A percentile compares a stretch with the other conserved stretches of the same genome.
Conservation (phyloP, 768 basidiomycete species). For the Cystobasidium ongulense region DNA sequence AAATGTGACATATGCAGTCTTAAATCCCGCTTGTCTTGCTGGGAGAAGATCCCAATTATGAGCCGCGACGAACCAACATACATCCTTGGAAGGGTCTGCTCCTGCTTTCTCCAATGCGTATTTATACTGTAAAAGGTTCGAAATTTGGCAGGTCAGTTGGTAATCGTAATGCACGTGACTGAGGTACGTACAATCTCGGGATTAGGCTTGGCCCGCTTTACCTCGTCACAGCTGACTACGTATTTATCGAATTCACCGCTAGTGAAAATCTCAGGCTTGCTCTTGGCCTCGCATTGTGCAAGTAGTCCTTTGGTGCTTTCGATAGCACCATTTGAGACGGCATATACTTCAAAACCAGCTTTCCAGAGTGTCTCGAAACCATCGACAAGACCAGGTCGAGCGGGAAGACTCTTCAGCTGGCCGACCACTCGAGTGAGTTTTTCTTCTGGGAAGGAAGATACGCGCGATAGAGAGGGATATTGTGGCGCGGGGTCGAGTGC, state of each 20-base stretch:
- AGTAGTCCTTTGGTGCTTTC: conserved; percentile 25
- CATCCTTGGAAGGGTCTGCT: conserved; percentile 13
- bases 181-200: conserved; percentile 8
- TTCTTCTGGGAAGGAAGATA: conserved; percentile 1
- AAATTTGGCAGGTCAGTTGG: background rate
- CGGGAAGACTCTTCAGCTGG: conserved; percentile 1
- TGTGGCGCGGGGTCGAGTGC: conserved; percentile 29
- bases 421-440: conserved; percentile 5
- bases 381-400: conserved; percentile 31
- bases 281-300: background rate
- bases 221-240: conserved; percentile 31
- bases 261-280: conserved; percentile 4
- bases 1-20: conserved; percentile 30
- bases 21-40: conserved; percentile 33
- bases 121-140: conserved; percentile 15
- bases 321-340: conserved; percentile 31
- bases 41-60: conserved; percentile 32
- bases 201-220: conserved; percentile 29
- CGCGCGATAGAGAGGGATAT: conserved; percentile 25
- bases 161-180: background rate
- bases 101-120: conserved; percentile 12
- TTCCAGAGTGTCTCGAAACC: conserved; percentile 13
- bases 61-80: conserved; percentile 31
- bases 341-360: conserved; percentile 29
- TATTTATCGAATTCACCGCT: conserved; percentile 30